These are phyloP conservation scores for Paradendryphiella salina DNA, from an alignment of 2,329 filamentous ascomycete species.

Conservation along the genomic window DNA sequence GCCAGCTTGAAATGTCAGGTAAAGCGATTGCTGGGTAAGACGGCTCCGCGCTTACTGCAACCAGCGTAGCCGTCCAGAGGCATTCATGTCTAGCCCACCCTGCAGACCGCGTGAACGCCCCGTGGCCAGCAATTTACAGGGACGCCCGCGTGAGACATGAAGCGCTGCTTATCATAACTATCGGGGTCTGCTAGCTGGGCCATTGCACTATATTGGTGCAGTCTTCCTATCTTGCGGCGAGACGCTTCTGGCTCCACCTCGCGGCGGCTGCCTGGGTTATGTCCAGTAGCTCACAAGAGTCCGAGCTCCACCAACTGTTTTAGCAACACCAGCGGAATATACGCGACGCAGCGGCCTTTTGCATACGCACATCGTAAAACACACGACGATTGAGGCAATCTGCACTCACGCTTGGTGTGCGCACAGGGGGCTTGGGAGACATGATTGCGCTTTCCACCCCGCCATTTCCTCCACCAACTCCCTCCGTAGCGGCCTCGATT, in stretches of 20 bases:
- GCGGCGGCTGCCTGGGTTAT: conserved; percentile 21
- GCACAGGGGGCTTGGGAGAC: conserved; percentile 25
- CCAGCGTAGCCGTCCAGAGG: conserved; percentile 8
- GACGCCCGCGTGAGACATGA: conserved; percentile 25
- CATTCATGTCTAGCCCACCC: not conserved
- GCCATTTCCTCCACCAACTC: conserved; percentile 23
- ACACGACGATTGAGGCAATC: not conserved
- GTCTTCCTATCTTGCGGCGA: conserved; percentile 7
- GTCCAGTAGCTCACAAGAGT: conserved; percentile 3
- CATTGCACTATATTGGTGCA: conserved; percentile 14
- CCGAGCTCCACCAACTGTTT: conserved; percentile 1
- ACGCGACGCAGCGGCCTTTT: conserved; percentile 7
- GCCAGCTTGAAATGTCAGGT: not conserved
- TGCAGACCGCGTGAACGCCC: conserved; percentile 23
- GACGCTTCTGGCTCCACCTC: conserved; percentile 2
- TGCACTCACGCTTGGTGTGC: conserved; percentile 13
- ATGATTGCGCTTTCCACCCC: conserved; percentile 32
- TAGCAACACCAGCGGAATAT: conserved; percentile 2
- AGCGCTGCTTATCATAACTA: conserved; percentile 10
- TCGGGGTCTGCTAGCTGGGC: conserved; percentile 7
- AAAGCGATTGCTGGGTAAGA: not conserved
- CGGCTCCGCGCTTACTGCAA: conserved; percentile 19
- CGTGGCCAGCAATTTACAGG: conserved; percentile 17
- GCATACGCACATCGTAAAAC: conserved; percentile 2
- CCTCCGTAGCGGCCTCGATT: conserved; percentile 35